Evolutionary conservation across 1,139 yeast genomes (phyloP).

Genomic region (Pichia sp.): DNA sequence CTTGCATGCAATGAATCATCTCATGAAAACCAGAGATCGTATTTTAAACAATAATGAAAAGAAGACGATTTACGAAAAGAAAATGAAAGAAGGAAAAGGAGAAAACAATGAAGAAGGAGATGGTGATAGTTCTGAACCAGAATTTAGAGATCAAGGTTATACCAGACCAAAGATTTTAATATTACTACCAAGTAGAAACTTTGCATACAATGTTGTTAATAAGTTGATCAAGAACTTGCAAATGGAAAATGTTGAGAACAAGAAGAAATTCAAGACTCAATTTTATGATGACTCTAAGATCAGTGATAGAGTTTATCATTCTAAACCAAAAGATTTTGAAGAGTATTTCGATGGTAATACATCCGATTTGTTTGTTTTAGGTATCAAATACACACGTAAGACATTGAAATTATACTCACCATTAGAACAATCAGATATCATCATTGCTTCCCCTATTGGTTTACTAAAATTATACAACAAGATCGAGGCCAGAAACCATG

Average conservation of each 20-base stretch:
- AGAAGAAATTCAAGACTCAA: slow-evolving; percentile 69
- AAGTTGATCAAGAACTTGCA: slow-evolving; percentile 64
- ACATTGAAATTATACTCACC: slow-evolving; percentile 81
- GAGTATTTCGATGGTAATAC: slow-evolving; percentile 84
- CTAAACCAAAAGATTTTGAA: slow-evolving; percentile 84
- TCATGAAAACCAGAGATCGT: slow-evolving; percentile 81
- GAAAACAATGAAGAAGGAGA: slow-evolving; percentile 28
- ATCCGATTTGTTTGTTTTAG: slow-evolving; percentile 88
- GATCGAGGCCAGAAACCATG: slow-evolving; percentile 29
- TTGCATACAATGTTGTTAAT: slow-evolving; percentile 70
- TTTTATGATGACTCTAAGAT: slow-evolving; percentile 59
- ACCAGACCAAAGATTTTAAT: slow-evolving; percentile 89
- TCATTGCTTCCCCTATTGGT: slow-evolving; percentile 92
- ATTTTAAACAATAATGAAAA: slow-evolving; percentile 72
- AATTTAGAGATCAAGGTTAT: slow-evolving; percentile 89
- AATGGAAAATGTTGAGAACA: slow-evolving; percentile 72
- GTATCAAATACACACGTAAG: slow-evolving; percentile 86
- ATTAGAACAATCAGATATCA: slow-evolving; percentile 81
- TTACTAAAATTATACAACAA: slow-evolving; percentile 70
- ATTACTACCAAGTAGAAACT: slow-evolving; percentile 79
- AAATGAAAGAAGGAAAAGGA: slow-evolving; percentile 41
- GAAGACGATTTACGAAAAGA: slow-evolving; percentile 45
- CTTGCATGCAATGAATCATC: slow-evolving; percentile 77
- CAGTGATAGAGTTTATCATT: slow-evolving; percentile 37
- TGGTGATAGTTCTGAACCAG: slow-evolving; percentile 36